A percentile compares a stretch with the other conserved stretches of the same genome.
Conservation (phyloP, 2,329 filamentous ascomycete genomes). For the Akanthomyces muscarius region DNA sequence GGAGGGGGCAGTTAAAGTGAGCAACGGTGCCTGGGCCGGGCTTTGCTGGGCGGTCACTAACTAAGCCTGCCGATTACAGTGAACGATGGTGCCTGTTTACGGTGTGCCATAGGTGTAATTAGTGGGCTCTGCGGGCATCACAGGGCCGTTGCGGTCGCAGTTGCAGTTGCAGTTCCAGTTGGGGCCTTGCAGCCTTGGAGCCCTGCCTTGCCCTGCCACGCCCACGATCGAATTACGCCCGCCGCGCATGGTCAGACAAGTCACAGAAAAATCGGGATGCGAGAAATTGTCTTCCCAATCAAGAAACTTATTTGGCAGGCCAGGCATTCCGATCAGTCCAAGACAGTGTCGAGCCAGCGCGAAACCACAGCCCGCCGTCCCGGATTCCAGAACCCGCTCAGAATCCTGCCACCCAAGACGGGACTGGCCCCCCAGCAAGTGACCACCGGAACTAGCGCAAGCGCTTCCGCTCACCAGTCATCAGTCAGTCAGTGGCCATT, state of each 20-base stretch:
- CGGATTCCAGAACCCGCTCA: background rate
- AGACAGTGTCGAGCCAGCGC: background rate
- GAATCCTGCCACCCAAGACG: background rate
- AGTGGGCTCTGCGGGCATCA: background rate
- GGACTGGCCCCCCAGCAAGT: background rate
- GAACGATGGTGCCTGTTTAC: background rate
- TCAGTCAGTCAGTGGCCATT: background rate
- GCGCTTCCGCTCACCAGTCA: constrained; percentile 13
- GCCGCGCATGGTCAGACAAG: too few relatives aligned
- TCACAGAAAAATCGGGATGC: too few relatives aligned
- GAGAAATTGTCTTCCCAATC: too few relatives aligned
- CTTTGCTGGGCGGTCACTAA: background rate
- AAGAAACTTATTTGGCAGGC: too few relatives aligned
- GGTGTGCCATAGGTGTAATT: background rate
- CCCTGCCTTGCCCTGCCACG: too few relatives aligned
- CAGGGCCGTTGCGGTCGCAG: background rate
- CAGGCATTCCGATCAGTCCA: background rate
- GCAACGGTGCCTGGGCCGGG: constrained; percentile 5
- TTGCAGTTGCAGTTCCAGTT: too few relatives aligned
- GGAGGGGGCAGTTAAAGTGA: constrained; percentile 15
- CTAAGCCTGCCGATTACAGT: background rate
- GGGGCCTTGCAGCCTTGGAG: too few relatives aligned
- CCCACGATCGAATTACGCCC: too few relatives aligned
- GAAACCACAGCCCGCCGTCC: background rate
- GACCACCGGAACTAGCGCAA: constrained; percentile 11